phyloP scores from a whole-genome alignment of 768 basidiomycete genomes.

The Boletellus ananas region DNA sequence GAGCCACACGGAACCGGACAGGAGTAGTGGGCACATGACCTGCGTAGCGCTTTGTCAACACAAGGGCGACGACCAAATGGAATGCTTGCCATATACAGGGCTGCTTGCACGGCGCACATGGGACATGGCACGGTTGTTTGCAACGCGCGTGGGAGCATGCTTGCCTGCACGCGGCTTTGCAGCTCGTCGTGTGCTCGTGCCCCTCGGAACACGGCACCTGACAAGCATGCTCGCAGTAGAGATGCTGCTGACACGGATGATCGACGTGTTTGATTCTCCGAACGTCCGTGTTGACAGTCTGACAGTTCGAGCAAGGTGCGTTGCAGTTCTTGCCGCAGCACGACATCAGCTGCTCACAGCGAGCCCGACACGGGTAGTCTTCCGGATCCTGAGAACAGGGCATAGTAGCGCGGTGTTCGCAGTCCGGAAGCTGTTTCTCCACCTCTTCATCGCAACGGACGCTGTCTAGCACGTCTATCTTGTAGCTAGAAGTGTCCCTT shows the following conservation, averaged over 20 bases:
- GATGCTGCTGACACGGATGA: conserved; percentile 48
- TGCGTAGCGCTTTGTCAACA: conserved; percentile 16
- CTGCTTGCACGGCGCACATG: conserved; percentile 62
- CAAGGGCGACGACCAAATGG: background rate
- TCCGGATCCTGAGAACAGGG: conserved; percentile 45
- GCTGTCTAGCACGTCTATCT: conserved; percentile 41
- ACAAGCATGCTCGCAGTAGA: conserved; percentile 59
- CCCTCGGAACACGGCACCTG: conserved; percentile 43
- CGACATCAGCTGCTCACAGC: conserved; percentile 42
- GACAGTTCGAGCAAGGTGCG: conserved; percentile 49
- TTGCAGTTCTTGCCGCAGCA: conserved; percentile 55
- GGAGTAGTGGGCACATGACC: conserved; percentile 49
- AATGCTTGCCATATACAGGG: conserved; percentile 50
- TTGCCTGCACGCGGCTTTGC: conserved; percentile 49
- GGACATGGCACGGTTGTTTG: conserved; percentile 42
- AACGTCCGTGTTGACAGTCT: conserved; percentile 15
- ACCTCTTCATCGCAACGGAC: conserved; percentile 44
- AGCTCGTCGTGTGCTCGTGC: conserved; percentile 47
- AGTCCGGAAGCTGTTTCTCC: conserved; percentile 42
- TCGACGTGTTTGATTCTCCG: conserved; percentile 34
- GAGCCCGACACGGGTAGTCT: conserved; percentile 34
- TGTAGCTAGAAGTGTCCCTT: conserved; percentile 34
- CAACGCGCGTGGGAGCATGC: conserved; percentile 53
- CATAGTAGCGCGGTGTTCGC: conserved; percentile 51
- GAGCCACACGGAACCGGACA: conserved; percentile 70